A percentile compares a stretch with the other conserved stretches of the same genome.
Conservation (phyloP, 2,329 filamentous ascomycete species). For the Aureobasidium sp. region DNA sequence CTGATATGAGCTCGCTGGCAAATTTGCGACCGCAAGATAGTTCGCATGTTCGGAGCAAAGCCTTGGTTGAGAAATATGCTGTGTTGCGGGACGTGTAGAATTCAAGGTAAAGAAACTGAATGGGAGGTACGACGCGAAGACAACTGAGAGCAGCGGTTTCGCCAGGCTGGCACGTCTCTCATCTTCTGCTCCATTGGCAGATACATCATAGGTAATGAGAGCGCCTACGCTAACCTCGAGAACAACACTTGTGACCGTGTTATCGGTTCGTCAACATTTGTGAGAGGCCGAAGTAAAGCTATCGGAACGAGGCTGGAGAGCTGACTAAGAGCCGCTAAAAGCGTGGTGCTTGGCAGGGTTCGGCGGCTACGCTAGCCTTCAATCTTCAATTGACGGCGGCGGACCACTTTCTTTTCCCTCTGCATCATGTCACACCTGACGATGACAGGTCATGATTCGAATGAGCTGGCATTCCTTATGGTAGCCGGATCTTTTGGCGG, state of each 20-base stretch:
- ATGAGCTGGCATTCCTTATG: background rate
- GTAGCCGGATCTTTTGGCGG: background rate
- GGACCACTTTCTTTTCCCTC: background rate
- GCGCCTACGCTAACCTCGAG: no score
- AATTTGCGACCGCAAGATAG: background rate
- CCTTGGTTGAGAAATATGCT: no score
- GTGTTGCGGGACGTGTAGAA: no score
- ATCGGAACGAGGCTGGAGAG: background rate
- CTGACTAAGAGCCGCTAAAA: background rate
- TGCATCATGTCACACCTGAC: background rate
- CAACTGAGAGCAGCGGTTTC: no score
- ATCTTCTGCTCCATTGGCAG: no score
- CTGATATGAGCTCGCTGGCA: background rate
- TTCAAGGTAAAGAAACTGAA: no score
- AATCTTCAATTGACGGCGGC: background rate
- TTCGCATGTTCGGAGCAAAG: background rate
- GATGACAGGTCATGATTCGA: background rate
- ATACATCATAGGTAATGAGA: no score
- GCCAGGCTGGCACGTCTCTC: no score
- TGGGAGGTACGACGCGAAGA: no score
- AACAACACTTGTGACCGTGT: no score
- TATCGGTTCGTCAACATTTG: background rate
- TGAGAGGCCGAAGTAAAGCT: background rate
- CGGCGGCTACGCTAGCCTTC: constrained; percentile 14
- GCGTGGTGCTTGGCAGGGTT: constrained; percentile 4